phyloP scores from a whole-genome alignment of 371 early-diverging fungal genomes.

The Nosema muscidifuracis region DNA sequence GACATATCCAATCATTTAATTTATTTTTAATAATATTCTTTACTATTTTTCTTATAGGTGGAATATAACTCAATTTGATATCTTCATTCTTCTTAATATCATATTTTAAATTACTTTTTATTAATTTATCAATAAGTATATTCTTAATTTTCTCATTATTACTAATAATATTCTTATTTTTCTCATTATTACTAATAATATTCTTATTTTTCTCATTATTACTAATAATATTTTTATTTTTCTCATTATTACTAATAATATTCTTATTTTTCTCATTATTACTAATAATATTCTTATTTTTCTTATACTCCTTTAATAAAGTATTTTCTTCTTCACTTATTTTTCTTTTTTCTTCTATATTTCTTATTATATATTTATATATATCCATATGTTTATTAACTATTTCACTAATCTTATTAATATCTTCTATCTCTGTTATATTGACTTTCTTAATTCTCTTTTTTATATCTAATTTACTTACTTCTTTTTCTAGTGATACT shows the following conservation, averaged over 20 bases:
- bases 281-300: background rate
- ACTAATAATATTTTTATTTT: constrained; percentile 11
- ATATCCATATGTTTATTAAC: constrained; percentile 54
- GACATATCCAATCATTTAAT: constrained; percentile 33
- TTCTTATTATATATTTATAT: constrained; percentile 48
- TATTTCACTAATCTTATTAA: constrained; percentile 28
- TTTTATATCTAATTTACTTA: constrained; percentile 46
- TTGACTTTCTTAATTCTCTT: constrained; percentile 48
- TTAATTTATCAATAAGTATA: background rate
- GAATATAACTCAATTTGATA: constrained; percentile 56
- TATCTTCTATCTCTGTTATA: constrained; percentile 56
- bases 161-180: constrained; percentile 18
- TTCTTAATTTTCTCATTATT: constrained; percentile 29
- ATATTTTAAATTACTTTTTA: constrained; percentile 30
- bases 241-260: constrained; percentile 24
- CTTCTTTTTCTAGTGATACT: constrained; percentile 42
- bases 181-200: constrained; percentile 30
- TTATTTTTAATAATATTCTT: constrained; percentile 36
- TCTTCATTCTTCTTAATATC: constrained; percentile 28
- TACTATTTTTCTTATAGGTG: constrained; percentile 46
- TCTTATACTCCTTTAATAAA: constrained; percentile 27
- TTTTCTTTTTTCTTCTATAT: constrained; percentile 40
- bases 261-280: constrained; percentile 1
- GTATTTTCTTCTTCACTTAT: constrained; percentile 41
- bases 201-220: constrained; percentile 1